Evolutionary conservation across 73 alveolate species (phyloP).

Genomic region (Uronychia setigera): DNA sequence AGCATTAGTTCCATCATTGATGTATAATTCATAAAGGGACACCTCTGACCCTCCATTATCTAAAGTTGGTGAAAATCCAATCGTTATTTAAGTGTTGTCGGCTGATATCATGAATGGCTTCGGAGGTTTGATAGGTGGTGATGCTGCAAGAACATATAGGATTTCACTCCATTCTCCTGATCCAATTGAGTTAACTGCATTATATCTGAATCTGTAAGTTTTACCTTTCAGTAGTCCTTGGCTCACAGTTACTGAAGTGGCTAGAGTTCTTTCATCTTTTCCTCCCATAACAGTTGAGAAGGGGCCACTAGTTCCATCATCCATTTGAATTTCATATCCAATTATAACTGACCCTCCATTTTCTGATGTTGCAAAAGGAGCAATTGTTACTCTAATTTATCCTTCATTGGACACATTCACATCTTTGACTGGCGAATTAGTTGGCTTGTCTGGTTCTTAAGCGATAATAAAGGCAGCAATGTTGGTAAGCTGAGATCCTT

Average conservation of each 20-base stretch:
- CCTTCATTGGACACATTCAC: conserved; percentile 12
- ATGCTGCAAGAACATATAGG: conserved; percentile 46
- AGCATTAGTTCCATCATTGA: conserved; percentile 28
- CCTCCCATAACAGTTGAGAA: conserved; percentile 43
- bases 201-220: conserved; percentile 45
- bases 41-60: conserved; percentile 58
- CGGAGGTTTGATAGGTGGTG: conserved; percentile 58
- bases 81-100: conserved; percentile 15
- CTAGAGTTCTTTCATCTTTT: conserved; percentile 30
- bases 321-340: conserved; percentile 55
- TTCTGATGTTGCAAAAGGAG: conserved; percentile 3
- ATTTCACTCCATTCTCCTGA: conserved; percentile 61
- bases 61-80: conserved; percentile 8
- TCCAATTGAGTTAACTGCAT: conserved; percentile 61
- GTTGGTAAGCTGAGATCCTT: conserved; percentile 15
- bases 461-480: conserved; percentile 43
- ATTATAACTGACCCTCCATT: conserved; percentile 55
- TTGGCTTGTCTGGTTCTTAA: conserved; percentile 36
- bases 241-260: conserved; percentile 26
- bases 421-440: conserved; percentile 3
- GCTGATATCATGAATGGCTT: conserved; percentile 26
- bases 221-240: conserved; percentile 38
- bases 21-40: conserved; percentile 26
- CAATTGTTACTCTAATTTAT: neutral
- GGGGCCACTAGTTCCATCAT: conserved; percentile 56